Base-by-base conservation (phyloP, 192 early-diverging fungal genomes). In the Backusella luteola region DNA sequence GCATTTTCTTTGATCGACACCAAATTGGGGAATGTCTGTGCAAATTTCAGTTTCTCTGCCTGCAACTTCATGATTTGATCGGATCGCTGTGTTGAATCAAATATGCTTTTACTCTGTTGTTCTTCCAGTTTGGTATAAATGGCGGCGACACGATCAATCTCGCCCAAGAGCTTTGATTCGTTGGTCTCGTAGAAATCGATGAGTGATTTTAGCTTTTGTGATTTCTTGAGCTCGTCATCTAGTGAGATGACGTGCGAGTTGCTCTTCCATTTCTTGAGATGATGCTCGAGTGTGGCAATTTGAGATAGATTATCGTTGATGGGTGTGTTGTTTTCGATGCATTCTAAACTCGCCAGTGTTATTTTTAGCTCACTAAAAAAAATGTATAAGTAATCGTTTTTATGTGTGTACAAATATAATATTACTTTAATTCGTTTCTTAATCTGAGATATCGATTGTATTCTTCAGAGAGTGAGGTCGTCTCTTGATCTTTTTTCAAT, bases 31-130 rank as follows among this genome's bases (percentile, higher is more conserved):
- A 92, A 95, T 76, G 96, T 99, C 17, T 95, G 92, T 35, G 95
- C 94, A 72, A 90, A 89, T 84, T 94, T 95, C 69, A 90, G 87
- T 85, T 90, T 95, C 78, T 99, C 96, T 11, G 93, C 92, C n/a
- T 91, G 74, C 3, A 96, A 82, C 53, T 91, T 91, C 71, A 89
- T 79, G 34, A 96, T 90, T 8, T 92, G 88, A 72, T 96, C 94
- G 79, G 95, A 92, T 84, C 93, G 95, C 52, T 89, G 85, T 14
- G 85, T 81, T 36, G 95, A 80, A 76, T 93, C 89, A 73, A 95
- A 88, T 4, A 96, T 92, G 72, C 93, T 93, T 72, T 89, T 86
- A 5, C 91, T 87, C 72, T 90, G 94, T 74, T 95, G 94, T 67
- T 95, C 93, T 77, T 97, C 94, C 32, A 98, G 86, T 76, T 92